A percentile compares a stretch with the other conserved stretches of the same genome.
phyloP scores from a whole-genome alignment of 2,329 filamentous ascomycete species.

The Didymella pinodella region DNA sequence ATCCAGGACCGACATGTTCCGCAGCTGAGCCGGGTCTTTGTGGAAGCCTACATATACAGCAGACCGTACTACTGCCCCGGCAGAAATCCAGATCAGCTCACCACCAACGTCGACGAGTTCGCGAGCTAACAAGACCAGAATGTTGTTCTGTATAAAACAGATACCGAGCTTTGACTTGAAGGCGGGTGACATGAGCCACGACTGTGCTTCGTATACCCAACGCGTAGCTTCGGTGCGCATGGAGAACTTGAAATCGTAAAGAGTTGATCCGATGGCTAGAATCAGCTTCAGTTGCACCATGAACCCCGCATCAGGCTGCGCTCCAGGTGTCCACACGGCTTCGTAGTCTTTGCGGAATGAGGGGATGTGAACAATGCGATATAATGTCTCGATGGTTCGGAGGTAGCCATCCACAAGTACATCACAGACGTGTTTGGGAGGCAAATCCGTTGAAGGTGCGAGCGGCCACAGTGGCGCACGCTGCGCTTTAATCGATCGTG shows the following conservation, averaged over 20 bases:
- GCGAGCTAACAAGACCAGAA: constrained; percentile 51
- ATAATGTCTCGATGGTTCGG: constrained; percentile 57
- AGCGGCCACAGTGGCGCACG: constrained; percentile 60
- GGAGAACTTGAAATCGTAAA: constrained; percentile 61
- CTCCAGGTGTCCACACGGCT: constrained; percentile 55
- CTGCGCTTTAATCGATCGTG: constrained; percentile 60
- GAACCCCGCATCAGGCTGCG: constrained; percentile 54
- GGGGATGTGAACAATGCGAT: constrained; percentile 62
- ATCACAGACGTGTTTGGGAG: constrained; percentile 57
- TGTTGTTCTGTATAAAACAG: constrained; percentile 58
- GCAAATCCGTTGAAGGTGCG: constrained; percentile 55
- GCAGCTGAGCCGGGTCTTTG: constrained; percentile 49
- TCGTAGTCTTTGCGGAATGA: constrained; percentile 61
- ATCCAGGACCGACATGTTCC: constrained; percentile 30
- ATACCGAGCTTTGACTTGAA: constrained; percentile 62
- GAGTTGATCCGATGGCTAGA: constrained; percentile 63
- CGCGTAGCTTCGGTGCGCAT: constrained; percentile 59
- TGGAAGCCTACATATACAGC: constrained; percentile 54
- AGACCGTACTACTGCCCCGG: constrained; percentile 49
- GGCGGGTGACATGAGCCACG: constrained; percentile 62
- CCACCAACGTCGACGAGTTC: constrained; percentile 47
- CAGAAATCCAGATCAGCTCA: constrained; percentile 50
- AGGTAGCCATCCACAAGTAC: constrained; percentile 61
- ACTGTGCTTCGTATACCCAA: constrained; percentile 67
- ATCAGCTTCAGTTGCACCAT: constrained; percentile 66